Evolutionary conservation across 2,329 filamentous ascomycete species (phyloP).

Genomic region (Pestalotiopsis sp.): DNA sequence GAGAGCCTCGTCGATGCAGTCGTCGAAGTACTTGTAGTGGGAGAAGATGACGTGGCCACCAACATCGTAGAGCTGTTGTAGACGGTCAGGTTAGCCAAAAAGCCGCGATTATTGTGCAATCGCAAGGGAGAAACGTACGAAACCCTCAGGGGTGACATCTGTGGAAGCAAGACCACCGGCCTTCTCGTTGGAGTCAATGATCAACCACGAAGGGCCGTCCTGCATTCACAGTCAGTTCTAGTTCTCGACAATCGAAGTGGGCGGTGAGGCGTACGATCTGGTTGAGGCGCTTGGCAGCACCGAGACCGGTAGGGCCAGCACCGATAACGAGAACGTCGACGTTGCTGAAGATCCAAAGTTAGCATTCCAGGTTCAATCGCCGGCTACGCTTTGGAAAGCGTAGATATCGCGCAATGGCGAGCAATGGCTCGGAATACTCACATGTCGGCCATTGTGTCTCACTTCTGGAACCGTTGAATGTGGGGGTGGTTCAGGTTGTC

Average conservation of each 20-base stretch:
- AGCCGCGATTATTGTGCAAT: neutral
- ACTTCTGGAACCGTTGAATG: constrained; percentile 5
- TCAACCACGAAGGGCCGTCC: constrained; percentile 94
- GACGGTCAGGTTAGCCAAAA: neutral
- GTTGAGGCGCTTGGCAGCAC: constrained; percentile 96
- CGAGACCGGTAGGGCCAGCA: constrained; percentile 94
- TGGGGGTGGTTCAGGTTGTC: neutral
- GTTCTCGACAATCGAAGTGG: constrained; percentile 23
- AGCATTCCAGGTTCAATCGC: neutral
- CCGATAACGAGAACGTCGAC: constrained; percentile 98
- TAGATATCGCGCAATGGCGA: neutral
- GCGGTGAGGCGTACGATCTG: constrained; percentile 74
- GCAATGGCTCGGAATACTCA: constrained; percentile 9
- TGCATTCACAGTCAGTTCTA: constrained; percentile 42
- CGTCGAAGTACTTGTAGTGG: constrained; percentile 99
- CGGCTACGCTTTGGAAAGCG: neutral
- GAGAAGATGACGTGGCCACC: constrained; percentile 99
- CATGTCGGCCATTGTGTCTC: constrained; percentile 17
- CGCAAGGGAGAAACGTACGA: constrained; percentile 68
- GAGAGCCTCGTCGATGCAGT: constrained; percentile 95
- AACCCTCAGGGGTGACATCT: constrained; percentile 92
- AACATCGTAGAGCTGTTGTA: constrained; percentile 87
- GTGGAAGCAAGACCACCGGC: constrained; percentile 96
- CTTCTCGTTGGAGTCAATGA: constrained; percentile 88
- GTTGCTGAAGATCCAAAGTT: constrained; percentile 57